Evolutionary conservation across 768 basidiomycete genomes (phyloP), one percentile per base, ranked within the genome.

Genomic region (Panellus pusillus): DNA sequence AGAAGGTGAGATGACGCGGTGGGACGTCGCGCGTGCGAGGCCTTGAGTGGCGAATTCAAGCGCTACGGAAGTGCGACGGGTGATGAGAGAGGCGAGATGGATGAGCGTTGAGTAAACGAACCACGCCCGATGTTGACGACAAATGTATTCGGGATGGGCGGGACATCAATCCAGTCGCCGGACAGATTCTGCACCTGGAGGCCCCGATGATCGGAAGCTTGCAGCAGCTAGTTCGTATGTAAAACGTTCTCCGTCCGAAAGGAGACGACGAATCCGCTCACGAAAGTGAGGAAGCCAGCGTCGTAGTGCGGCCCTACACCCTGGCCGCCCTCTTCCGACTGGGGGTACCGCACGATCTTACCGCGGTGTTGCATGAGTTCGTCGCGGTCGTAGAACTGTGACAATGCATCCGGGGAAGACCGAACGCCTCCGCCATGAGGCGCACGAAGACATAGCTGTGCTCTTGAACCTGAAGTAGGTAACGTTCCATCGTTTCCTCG

Each of bases 251-350:
- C 6, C 24, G 18, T 18, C 15, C 42, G 20, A 17, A 35, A 38
- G 29, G 4, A 11, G 43, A 9, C 13, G 9, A 50, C 32, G 13
- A 15, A 9, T 9, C 14, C 1, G 69, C 80, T 43, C 54, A 91
- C 90, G 67, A 93, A 84, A 9, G 90, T 93, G 58, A 92, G 68
- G 72, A 92, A 91, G 0, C 89, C 87, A 0, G 84, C 86, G 52
- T 92, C 91, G 52, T 84, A 91, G 68, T 92, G 91, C 12, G 91
- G 88, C 0, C 91, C 91, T 8, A 93, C 91, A 13, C 91, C 91
- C 67, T 93, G 91, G 51, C 79, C 58, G 44, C 74, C 66, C 41
- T 60, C 66, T 13, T 79, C 77, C 28, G 80, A 76, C 9, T 80
- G 73, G 8, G 91, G 90, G 62, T 93, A 93, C 63, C 87, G 82